phyloP scores from a whole-genome alignment of 805 yeast species.

The Yamadazyma tumulicola region DNA sequence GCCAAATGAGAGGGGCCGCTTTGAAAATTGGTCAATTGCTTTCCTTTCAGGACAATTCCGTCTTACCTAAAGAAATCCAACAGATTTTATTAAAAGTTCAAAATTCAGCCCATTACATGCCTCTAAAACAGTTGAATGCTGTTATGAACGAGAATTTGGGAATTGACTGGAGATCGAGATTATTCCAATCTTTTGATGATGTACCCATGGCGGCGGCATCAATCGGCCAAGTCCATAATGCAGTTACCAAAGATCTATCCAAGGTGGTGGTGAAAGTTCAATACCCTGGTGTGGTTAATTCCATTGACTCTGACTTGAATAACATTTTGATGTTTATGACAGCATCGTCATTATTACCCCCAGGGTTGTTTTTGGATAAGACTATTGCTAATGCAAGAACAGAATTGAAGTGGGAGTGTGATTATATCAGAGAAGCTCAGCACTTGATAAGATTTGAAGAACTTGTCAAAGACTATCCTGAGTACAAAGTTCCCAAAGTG shows the following conservation, averaged over 20 bases:
- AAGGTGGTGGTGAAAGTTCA: conserved; percentile 93
- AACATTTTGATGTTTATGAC: conserved; percentile 76
- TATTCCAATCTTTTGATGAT: conserved; percentile 73
- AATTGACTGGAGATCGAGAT: conserved; percentile 64
- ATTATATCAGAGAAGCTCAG: conserved; percentile 84
- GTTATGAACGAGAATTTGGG: conserved; percentile 77
- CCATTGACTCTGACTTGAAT: conserved; percentile 92
- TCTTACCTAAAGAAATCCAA: conserved; percentile 82
- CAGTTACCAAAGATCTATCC: conserved; percentile 60
- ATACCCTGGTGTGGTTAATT: conserved; percentile 93
- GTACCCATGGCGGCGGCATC: conserved; percentile 94
- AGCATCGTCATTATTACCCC: conserved; percentile 83
- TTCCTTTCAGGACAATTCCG: conserved; percentile 86
- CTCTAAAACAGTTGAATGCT: conserved; percentile 78
- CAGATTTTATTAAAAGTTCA: conserved; percentile 80
- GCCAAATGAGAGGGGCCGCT: conserved; percentile 99
- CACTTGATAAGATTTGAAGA: conserved; percentile 66
- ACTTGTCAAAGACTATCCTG: conserved; percentile 53
- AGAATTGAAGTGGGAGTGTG: conserved; percentile 97
- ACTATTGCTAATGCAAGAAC: conserved; percentile 90
- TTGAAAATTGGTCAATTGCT: conserved; percentile 95
- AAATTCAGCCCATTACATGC: conserved; percentile 96
- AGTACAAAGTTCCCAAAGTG: conserved; percentile 78
- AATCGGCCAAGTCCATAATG: conserved; percentile 93
- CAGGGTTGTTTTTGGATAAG: conserved; percentile 86